Base-by-base conservation (phyloP, 768 basidiomycete genomes). In the Crepidotus variabilis region DNA sequence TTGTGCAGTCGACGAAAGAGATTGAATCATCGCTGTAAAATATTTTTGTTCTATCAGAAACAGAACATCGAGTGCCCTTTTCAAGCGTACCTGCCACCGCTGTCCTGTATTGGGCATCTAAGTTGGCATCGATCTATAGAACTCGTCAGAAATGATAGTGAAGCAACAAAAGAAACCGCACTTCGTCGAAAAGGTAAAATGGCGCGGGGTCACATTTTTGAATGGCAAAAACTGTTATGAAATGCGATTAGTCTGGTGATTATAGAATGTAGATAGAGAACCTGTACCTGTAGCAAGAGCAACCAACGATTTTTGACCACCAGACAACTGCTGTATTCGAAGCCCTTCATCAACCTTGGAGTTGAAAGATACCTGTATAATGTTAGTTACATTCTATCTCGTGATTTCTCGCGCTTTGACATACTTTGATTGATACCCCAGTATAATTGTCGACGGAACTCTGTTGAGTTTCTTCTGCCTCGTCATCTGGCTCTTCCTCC, bases 151-250 rank as follows among this genome's bases (percentile, higher is more conserved):
- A 51, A 18, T 16, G 20, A 13, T 50, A 24, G n/a, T 14, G 47
- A 50, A 3, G 24, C 13, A 50, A 16, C 6, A 3, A 10, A 33
- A 39, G 34, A 16, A 20, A 32, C 59, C 62, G 21, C 58, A 87
- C 88, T 78, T 98, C 97, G 67, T 99, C 97, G 64, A 99, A 98
- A n/a, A 99, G 79, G 71, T 98, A 98, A 76, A 99, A 99, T 1
- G 97, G 97, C 0, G 97, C 96, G 1, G 97, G 97, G 65, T 99
- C 97, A 67, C 96, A 98, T 72, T 97, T 98, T 72, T 99, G 97
- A 62, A 98, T 98, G 14, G 96, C 94, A 65, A 99, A 98, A 22
- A 99, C 95, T 92, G 28, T 28, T 28, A 28, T 28, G 3, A 8
- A 65, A 0, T 28, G 48, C 16, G 50, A 43, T 22, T 1, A 16